These are phyloP conservation scores for Dalbergia cochinchinensis DNA, from an alignment of 306 rosid species.

Conservation along the genomic window DNA sequence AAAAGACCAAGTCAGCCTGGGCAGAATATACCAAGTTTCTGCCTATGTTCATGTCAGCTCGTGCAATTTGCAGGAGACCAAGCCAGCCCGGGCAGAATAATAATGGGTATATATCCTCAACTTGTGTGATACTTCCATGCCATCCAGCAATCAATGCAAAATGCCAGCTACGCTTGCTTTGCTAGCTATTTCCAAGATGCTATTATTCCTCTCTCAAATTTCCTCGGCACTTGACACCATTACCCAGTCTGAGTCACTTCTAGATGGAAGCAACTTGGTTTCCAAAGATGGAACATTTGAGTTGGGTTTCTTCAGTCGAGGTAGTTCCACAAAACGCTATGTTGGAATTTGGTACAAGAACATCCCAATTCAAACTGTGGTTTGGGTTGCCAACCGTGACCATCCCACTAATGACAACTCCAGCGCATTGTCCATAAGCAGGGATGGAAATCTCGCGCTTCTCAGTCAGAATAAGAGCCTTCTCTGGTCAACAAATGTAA, in stretches of 20 bases:
- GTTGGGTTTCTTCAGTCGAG: constrained; percentile 41
- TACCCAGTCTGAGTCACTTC: constrained; percentile 14
- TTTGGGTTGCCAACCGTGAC: constrained; percentile 50
- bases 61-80: too few species aligned
- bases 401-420: constrained; percentile 34
- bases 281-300: constrained; percentile 20
- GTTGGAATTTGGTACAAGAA: constrained; percentile 41
- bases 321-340: constrained; percentile 34
- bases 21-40: too few species aligned
- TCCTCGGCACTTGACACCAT: not conserved
- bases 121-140: too few species aligned
- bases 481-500: constrained; percentile 55
- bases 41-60: too few species aligned
- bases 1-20: too few species aligned
- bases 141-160: not conserved
- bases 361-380: not conserved
- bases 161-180: constrained; percentile 24
- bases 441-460: constrained; percentile 46
- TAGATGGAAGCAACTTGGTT: constrained; percentile 29
- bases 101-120: too few species aligned
- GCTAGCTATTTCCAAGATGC: not conserved
- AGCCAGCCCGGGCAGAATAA: too few species aligned
- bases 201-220: constrained; percentile 3
- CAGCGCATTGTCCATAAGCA: constrained; percentile 47
- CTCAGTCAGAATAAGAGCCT: constrained; percentile 20